Evolutionary conservation across 2,329 filamentous ascomycete species (phyloP).

Genomic region (Ascochyta viciae-villosae): DNA sequence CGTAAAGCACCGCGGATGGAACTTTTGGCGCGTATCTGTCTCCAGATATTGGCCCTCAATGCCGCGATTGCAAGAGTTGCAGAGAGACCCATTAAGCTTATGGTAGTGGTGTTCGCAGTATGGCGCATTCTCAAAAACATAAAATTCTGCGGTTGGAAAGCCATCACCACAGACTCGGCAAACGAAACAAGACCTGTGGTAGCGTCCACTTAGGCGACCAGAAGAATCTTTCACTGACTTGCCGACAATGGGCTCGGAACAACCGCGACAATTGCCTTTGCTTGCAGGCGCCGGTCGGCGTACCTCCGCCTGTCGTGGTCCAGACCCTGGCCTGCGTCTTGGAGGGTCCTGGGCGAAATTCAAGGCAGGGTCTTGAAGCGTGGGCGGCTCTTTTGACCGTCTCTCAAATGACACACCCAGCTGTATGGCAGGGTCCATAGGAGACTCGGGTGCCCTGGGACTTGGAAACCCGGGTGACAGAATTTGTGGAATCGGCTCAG

Average conservation of each 20-base stretch:
- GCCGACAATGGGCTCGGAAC: conserved; percentile 77
- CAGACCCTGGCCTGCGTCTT: conserved; percentile 21
- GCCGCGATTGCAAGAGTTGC: conserved; percentile 77
- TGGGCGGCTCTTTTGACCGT: conserved; percentile 20
- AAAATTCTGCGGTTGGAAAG: conserved; percentile 89
- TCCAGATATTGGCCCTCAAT: conserved; percentile 96
- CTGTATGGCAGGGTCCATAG: conserved; percentile 51
- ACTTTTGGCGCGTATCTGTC: conserved; percentile 78
- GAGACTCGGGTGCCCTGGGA: conserved; percentile 43
- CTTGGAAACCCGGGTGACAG: conserved; percentile 29
- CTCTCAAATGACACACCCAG: conserved; percentile 35
- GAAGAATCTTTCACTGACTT: conserved; percentile 96
- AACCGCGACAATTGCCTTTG: conserved; percentile 84
- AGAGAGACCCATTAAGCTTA: conserved; percentile 85
- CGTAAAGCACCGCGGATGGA: conserved; percentile 85
- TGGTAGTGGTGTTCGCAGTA: conserved; percentile 96
- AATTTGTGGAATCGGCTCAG: conserved; percentile 31
- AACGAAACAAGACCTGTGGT: conserved; percentile 94
- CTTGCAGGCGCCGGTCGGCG: conserved; percentile 51
- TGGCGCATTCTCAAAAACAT: conserved; percentile 84
- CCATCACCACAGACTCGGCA: conserved; percentile 83
- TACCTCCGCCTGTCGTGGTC: conserved; percentile 23
- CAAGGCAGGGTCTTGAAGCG: conserved; percentile 24
- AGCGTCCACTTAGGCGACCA: conserved; percentile 87
- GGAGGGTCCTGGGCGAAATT: conserved; percentile 24